phyloP scores from a whole-genome alignment of 495 filamentous ascomycete genomes.

The Penicillium pulvis region DNA sequence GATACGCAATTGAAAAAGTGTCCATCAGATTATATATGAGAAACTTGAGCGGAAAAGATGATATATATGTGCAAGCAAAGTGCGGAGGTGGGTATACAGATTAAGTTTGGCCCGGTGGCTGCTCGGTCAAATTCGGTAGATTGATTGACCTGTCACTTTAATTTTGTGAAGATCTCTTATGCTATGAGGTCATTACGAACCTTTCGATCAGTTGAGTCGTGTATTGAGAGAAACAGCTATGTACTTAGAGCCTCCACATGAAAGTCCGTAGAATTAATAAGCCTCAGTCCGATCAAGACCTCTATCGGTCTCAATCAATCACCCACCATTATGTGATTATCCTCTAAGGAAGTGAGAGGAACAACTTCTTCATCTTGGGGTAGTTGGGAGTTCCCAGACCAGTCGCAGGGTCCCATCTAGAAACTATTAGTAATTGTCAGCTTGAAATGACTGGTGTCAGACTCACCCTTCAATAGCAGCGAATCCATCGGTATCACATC shows the following conservation, averaged over 20 bases:
- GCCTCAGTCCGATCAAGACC: neutral
- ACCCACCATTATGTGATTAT: neutral
- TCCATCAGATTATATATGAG: too few species aligned
- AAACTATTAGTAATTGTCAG: neutral
- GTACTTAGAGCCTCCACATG: neutral
- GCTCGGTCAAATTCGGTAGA: too few species aligned
- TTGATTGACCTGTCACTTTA: too few species aligned
- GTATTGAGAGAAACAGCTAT: neutral
- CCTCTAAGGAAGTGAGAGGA: constrained; percentile 33
- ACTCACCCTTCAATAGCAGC: constrained; percentile 44
- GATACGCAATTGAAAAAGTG: too few species aligned
- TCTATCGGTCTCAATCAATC: neutral
- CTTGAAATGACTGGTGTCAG: neutral
- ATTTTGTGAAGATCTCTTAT: too few species aligned
- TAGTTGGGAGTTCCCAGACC: constrained; percentile 58
- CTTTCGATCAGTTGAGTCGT: too few species aligned
- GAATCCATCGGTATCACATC: constrained; percentile 54
- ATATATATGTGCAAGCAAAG: too few species aligned
- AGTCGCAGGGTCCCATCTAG: constrained; percentile 55
- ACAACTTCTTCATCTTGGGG: constrained; percentile 47
- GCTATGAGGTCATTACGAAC: too few species aligned
- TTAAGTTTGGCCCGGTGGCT: too few species aligned
- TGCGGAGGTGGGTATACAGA: too few species aligned
- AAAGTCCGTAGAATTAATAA: neutral
- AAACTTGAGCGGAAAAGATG: too few species aligned